Base-by-base conservation (phyloP, 495 filamentous ascomycete species). In the Trichoderma parareesei region DNA sequence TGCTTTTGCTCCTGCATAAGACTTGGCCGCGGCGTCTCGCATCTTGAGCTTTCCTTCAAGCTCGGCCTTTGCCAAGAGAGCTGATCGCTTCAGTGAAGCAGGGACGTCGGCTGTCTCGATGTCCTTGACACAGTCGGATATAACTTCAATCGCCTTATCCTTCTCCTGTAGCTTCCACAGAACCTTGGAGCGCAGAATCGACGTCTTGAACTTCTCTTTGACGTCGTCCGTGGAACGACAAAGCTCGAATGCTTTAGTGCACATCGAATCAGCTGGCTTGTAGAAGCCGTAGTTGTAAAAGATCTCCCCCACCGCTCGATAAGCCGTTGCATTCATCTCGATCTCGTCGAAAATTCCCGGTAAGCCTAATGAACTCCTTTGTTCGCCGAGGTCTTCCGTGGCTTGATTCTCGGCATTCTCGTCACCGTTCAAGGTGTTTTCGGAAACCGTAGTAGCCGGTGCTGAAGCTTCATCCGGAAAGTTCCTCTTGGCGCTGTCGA, bases 211-310 rank as follows among this genome's bases (percentile, higher is more conserved):
- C 20, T 38, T 43, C 33, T 63, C 61, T 13, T 14, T 27, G 11
- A 11, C n/a, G 6, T 63, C n/a, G 5, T 20, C n/a, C 8, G 11
- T 10, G n/a, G 27, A 0, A 13, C 35, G 5, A n/a, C 3, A 9
- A 40, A 20, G 10, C 5, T 4, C 35, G 16, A 13, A 16, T 33
- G 64, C 67, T 27, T 68, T 62, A 11, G 49, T 61, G 60, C 61
- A 67, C 55, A 53, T 60, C 38, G 38, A 60, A 13, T 66, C 57
- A 5, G 67, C 67, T 5, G 65, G 40, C 41, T 66, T n/a, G 3
- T 37, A 48, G 4, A 41, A 60, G 7, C 40, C 37, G 14, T 60
- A 49, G 33, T 44, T 40, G 8, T 38, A 37, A 42, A 65, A 42
- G 5, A 65, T 44, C 9, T 48, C 48, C 6, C 35, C 64, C 13